Base-by-base conservation (phyloP, 2,329 filamentous ascomycete genomes). In the Plenodomus lindquistii region DNA sequence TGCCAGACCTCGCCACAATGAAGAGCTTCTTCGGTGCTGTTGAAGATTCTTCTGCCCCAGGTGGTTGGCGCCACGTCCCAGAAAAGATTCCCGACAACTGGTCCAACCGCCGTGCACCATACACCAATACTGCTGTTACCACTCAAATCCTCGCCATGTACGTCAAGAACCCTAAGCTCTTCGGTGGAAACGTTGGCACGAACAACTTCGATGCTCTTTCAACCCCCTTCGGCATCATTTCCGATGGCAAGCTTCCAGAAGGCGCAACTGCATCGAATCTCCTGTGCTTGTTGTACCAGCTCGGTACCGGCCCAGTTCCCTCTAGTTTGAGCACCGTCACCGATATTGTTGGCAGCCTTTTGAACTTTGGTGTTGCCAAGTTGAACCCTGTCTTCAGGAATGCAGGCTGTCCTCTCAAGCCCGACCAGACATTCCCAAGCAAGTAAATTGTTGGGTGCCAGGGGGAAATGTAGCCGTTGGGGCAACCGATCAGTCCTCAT, bases 371-470 rank as follows among this genome's bases (percentile, higher is more conserved):
- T 2, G 17, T 52, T 2, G 51, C 51, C 11, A 57, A 65, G 47
- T 39, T 66, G 21, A 64, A 65, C 36, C 62, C 60, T 0, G 41
- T 56, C 5, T 66, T 66, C 44, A 38, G 53, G 48, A 63, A 62
- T 13, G 38, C 61, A 43, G 40, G 75, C 73, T 40, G 94, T 73
- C 46, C 48, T 24, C 43, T 62, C 21, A 55, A 44, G 43, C 50
- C 53, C 2, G 50, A 54, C 10, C 17, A 81, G 80, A 71, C 92
- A 11, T 4, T 31, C 11, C 27, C 27, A 4, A 15, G 11, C 6
- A 7, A 31, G 96, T 68, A 96, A 95, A 1, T 5, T 24, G 10
- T 5, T 5, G 10, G 10, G 6, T 24, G 10, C 22, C 6, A 24
- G 5, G 22, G 22, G 22, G 10, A 24, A 5, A 10, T 24, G 10